Conservation (phyloP, 352 stramenopile species). For the Phytophthora pini region DNA sequence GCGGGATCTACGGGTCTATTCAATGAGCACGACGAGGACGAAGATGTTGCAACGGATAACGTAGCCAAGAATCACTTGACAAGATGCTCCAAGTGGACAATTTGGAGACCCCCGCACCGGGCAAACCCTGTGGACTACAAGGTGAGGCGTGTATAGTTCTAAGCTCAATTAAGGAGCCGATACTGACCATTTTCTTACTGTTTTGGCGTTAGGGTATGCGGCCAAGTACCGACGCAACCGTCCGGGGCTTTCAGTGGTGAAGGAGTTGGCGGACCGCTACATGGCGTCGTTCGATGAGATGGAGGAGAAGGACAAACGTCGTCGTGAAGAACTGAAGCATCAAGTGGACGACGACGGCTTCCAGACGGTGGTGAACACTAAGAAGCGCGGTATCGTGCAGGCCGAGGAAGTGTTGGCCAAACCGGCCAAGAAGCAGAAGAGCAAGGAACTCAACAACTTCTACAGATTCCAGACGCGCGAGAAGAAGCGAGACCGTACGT, state of each 20-base stretch:
- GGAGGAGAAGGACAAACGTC: conserved; percentile 64
- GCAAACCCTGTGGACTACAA: conserved; percentile 38
- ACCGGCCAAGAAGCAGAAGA: conserved; percentile 85
- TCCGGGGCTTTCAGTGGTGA: conserved; percentile 66
- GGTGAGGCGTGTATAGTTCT: conserved; percentile 19
- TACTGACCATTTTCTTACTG: not conserved
- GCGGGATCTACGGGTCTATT: conserved; percentile 15
- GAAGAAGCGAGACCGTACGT: conserved; percentile 87
- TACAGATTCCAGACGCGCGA: conserved; percentile 90
- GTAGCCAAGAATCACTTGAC: conserved; percentile 47
- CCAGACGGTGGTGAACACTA: conserved; percentile 82
- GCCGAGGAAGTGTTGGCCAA: conserved; percentile 57
- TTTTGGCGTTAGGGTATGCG: conserved; percentile 43
- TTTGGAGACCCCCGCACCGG: conserved; percentile 43
- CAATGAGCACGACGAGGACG: conserved; percentile 17
- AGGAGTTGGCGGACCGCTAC: conserved; percentile 73
- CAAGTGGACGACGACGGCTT: conserved; percentile 87
- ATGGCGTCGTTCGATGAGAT: conserved; percentile 80
- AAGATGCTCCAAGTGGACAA: conserved; percentile 54
- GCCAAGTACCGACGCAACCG: conserved; percentile 74
- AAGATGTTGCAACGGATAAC: conserved; percentile 22
- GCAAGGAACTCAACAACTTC: conserved; percentile 83
- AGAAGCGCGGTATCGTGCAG: conserved; percentile 65
- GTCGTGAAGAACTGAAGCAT: conserved; percentile 79
- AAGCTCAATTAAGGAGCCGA: not conserved